Evolutionary conservation across 768 basidiomycete genomes (phyloP).

Genomic region (Lactifluus piperatus): DNA sequence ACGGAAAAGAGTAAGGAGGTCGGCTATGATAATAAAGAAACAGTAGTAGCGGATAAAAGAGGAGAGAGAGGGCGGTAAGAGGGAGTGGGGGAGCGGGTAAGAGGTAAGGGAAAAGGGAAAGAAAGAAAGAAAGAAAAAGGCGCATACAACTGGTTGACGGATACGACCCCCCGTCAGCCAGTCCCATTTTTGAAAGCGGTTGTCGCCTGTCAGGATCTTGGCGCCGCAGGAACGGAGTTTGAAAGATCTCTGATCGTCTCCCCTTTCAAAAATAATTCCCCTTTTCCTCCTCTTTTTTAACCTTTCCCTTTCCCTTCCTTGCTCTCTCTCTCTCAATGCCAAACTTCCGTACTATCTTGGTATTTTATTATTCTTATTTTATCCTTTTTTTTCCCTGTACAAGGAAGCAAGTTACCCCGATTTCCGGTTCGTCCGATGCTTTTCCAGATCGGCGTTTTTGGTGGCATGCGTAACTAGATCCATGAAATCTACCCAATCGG

Average conservation of each 20-base stretch:
- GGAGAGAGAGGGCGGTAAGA: background rate
- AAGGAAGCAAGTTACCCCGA: background rate
- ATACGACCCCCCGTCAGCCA: constrained; percentile 8
- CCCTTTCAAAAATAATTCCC: background rate
- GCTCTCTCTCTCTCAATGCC: background rate
- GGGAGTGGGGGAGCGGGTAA: constrained; percentile 29
- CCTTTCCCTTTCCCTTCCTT: background rate
- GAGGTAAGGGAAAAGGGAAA: constrained; percentile 26
- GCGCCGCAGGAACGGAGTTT: constrained; percentile 22
- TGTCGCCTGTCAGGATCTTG: constrained; percentile 20
- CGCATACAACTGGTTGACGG: constrained; percentile 4
- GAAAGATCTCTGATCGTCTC: constrained; percentile 19
- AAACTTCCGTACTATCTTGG: background rate
- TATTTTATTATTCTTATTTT: background rate
- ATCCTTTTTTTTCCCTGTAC: background rate
- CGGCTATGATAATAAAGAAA: background rate
- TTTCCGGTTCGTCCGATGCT: constrained; percentile 12
- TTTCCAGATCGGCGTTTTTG: constrained; percentile 22
- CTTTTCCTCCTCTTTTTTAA: background rate
- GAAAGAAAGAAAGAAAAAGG: constrained; percentile 10
- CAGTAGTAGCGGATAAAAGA: background rate
- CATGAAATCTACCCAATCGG: constrained; percentile 21
- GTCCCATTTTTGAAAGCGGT: constrained; percentile 19
- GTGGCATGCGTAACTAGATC: constrained; percentile 20
- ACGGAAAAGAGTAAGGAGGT: background rate